Evolutionary conservation across 2,329 filamentous ascomycete species (phyloP).

Genomic region (Arthrinium puccinioides): DNA sequence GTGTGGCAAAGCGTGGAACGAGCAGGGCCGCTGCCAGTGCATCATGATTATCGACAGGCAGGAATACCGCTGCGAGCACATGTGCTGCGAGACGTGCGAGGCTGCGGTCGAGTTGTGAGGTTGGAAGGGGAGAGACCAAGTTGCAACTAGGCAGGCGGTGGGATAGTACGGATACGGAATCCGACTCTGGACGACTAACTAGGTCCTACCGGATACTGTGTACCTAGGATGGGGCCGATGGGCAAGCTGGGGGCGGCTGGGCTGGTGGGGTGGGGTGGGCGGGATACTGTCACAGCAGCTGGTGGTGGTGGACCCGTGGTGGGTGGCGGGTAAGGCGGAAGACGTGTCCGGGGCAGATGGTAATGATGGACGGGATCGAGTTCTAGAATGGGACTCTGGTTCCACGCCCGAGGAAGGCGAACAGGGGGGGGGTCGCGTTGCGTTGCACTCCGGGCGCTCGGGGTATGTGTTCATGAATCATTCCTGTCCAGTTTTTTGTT

Average conservation of each 20-base stretch:
- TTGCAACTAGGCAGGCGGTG: no score
- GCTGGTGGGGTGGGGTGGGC: background rate
- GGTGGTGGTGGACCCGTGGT: background rate
- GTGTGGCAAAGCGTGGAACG: slow-evolving; percentile 47
- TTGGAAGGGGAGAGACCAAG: background rate
- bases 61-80: slow-evolving; percentile 43
- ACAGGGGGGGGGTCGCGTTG: no score
- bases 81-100: slow-evolving; percentile 44
- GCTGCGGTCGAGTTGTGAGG: slow-evolving; percentile 26
- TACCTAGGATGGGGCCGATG: background rate
- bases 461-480: no score
- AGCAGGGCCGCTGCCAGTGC: slow-evolving; percentile 40
- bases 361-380: no score
- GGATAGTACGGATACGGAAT: no score
- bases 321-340: background rate
- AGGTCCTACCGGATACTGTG: background rate
- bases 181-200: no score
- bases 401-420: no score
- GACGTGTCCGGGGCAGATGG: no score
- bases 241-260: background rate
- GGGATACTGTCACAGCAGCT: background rate
- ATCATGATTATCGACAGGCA: slow-evolving; percentile 45
- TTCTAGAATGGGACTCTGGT: no score
- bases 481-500: no score
- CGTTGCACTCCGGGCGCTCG: no score